phyloP scores from a whole-genome alignment of 768 basidiomycete genomes.

The Kwoniella shandongensis region DNA sequence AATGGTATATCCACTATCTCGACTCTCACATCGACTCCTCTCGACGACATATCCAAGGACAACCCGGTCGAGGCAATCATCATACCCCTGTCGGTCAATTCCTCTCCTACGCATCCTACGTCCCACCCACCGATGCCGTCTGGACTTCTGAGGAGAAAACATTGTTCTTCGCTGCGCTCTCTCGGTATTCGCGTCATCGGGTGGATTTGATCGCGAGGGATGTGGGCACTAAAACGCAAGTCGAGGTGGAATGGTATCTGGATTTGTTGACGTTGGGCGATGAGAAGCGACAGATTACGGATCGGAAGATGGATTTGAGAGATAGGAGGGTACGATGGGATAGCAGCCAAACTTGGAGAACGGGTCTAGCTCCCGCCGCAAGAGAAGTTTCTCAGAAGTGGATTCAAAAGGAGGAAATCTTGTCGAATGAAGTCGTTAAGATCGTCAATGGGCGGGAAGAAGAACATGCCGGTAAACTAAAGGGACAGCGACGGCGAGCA shows the following conservation, averaged over 20 bases:
- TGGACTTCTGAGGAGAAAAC: constrained; percentile 74
- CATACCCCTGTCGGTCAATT: background rate
- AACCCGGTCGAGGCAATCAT: background rate
- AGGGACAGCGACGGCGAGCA: constrained; percentile 41
- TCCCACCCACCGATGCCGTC: constrained; percentile 19
- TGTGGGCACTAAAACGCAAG: constrained; percentile 65
- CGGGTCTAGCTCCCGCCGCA: constrained; percentile 57
- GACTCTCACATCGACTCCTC: constrained; percentile 18
- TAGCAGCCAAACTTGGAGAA: constrained; percentile 20
- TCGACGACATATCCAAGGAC: constrained; percentile 3
- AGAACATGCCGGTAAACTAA: constrained; percentile 20
- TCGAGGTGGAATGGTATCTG: constrained; percentile 71
- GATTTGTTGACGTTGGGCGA: constrained; percentile 57
- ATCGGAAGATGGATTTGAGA: constrained; percentile 1
- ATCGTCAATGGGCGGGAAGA: constrained; percentile 30
- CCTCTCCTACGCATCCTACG: constrained; percentile 4
- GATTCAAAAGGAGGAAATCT: constrained; percentile 59
- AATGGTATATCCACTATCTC: constrained; percentile 24
- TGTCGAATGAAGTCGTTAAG: constrained; percentile 48
- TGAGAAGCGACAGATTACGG: constrained; percentile 2
- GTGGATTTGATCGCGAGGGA: constrained; percentile 73
- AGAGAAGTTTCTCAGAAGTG: constrained; percentile 61
- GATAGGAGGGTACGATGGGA: constrained; percentile 13
- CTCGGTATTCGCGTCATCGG: constrained; percentile 67
- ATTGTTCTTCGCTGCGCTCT: constrained; percentile 68